Conservation (phyloP, 2,329 filamentous ascomycete genomes). For the Zalaria sp. region DNA sequence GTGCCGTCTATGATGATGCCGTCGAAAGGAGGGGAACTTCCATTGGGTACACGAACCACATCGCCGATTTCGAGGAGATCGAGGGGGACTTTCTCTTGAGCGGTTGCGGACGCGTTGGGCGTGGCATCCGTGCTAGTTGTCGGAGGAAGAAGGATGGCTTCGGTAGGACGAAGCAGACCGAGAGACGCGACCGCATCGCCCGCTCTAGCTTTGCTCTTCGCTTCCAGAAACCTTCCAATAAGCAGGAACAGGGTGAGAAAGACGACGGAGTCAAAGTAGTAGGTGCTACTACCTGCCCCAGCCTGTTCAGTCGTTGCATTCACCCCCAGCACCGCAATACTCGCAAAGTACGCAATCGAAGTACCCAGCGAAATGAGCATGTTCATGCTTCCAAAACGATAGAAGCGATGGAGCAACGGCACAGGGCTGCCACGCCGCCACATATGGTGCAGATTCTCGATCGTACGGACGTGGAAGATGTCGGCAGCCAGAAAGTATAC, state of each 20-base stretch:
- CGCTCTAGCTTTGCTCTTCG: conserved; percentile 82
- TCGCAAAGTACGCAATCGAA: conserved; percentile 74
- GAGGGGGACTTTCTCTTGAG: conserved; percentile 35
- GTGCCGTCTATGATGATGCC: conserved; percentile 45
- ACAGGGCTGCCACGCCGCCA: conserved; percentile 66
- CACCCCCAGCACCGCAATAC: conserved; percentile 59
- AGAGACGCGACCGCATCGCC: conserved; percentile 74
- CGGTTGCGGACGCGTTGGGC: conserved; percentile 5
- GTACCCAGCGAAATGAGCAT: conserved; percentile 83
- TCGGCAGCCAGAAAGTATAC: conserved; percentile 81
- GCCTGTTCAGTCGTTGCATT: conserved; percentile 24
- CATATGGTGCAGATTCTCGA: conserved; percentile 64
- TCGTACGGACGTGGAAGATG: conserved; percentile 63
- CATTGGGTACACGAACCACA: conserved; percentile 58
- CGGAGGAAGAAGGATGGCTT: conserved; percentile 50
- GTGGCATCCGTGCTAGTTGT: not conserved
- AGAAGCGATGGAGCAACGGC: conserved; percentile 61
- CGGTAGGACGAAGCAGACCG: conserved; percentile 61
- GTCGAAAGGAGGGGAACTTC: conserved; percentile 73
- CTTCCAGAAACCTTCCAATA: conserved; percentile 59
- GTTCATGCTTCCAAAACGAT: conserved; percentile 95
- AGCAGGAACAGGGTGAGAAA: conserved; percentile 84
- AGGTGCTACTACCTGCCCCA: conserved; percentile 13
- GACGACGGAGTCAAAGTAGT: conserved; percentile 85
- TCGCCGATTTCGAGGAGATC: conserved; percentile 49